phyloP scores from a whole-genome alignment of 2,329 filamentous ascomycete species.

The Stachybotrys echinatus region DNA sequence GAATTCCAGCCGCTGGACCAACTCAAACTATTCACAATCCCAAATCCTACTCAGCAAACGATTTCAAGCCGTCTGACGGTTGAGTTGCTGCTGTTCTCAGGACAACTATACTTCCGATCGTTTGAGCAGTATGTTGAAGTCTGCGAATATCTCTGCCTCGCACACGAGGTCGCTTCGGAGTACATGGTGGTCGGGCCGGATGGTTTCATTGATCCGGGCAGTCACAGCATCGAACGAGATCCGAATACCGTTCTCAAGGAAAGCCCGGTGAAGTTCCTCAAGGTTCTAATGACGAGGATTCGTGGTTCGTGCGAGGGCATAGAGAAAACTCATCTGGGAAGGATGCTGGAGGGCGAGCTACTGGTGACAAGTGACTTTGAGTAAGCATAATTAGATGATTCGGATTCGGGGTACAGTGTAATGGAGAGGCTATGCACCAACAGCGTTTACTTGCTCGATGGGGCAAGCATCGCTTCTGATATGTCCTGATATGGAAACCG shows the following conservation, averaged over 20 bases:
- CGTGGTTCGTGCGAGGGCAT: conserved; percentile 30
- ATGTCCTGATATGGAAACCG: too few relatives aligned
- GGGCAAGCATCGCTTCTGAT: too few relatives aligned
- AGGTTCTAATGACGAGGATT: conserved; percentile 26
- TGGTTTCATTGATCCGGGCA: conserved; percentile 21
- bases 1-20: conserved; percentile 2
- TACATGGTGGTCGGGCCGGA: conserved; percentile 6
- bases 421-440: too few relatives aligned
- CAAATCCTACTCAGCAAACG: neutral
- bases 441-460: too few relatives aligned
- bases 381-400: too few relatives aligned
- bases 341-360: conserved; percentile 25
- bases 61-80: conserved; percentile 10
- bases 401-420: too few relatives aligned
- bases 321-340: conserved; percentile 35
- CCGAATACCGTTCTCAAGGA: neutral
- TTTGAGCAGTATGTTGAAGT: conserved; percentile 45
- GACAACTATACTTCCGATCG: conserved; percentile 54
- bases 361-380: conserved; percentile 15
- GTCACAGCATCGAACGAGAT: neutral
- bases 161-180: conserved; percentile 17
- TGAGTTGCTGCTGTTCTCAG: conserved; percentile 59
- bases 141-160: conserved; percentile 46
- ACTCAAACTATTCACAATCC: conserved; percentile 1
- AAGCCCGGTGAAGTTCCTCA: conserved; percentile 19